Evolutionary conservation across 306 rosid species (phyloP), one percentile per base, ranked within the genome.

Genomic region (Vigna nakashimae): DNA sequence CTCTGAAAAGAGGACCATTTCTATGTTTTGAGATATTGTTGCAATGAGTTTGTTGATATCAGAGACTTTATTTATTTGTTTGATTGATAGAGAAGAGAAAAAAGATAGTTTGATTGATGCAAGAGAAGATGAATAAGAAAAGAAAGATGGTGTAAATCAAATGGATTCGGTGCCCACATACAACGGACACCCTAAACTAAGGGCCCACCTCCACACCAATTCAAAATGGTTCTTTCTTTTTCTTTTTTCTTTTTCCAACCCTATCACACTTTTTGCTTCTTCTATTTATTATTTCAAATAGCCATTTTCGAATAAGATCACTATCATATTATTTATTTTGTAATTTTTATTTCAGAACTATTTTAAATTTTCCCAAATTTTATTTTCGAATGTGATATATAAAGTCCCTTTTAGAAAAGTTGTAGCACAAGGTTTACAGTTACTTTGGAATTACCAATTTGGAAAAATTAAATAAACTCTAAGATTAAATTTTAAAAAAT

Each of bases 101-200:
- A 40, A 38, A 49, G 30, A 2, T 17, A 9, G 7, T n/a, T 48
- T 1, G 17, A 36, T 36, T 38, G 42, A 7, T 7, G 48, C 14
- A 32, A 22, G 48, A 63, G 7, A 57, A 65, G 65, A 64, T 43
- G 38, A 36, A 50, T 13, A 12, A 14, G 69, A 36, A 63, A 68
- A 13, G 69, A 63, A 63, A 45, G 2, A 46, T 48, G 7, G 6
- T 32, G n/a, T 17, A 71, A 52, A 7, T 1, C 15, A 77, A 43
- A 52, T 65, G 42, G 64, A 77, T 77, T 56, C 81, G 10, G 40
- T 68, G 36, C 59, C 75, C 69, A 55, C 49, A 43, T 12, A 77
- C 13, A 50, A 56, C 22, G 75, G 81, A 3, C 24, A 77, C 40
- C 18, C 55, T 77, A 16, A 4, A 68, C 16, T 49, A 30, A 40